A percentile compares a stretch with the other conserved stretches of the same genome.
Conservation (phyloP, 352 stramenopile species). For the Aphanomyces astaci region DNA sequence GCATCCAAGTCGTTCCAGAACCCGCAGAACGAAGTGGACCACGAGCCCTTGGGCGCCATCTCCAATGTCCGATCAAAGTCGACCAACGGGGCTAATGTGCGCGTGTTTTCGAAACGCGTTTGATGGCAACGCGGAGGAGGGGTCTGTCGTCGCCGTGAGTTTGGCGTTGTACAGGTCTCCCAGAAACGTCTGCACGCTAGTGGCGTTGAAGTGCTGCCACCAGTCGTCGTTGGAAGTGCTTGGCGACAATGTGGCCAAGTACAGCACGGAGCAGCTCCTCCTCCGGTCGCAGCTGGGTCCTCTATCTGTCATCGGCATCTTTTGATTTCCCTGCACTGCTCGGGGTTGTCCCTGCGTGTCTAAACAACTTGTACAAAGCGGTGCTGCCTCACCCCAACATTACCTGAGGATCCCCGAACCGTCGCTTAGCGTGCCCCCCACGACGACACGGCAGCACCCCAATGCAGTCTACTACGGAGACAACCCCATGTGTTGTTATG, state of each 20-base stretch:
- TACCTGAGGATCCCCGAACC: neutral
- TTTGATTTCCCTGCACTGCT: neutral
- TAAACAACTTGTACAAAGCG: neutral
- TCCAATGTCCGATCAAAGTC: neutral
- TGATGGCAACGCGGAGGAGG: too few species aligned
- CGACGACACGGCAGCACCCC: neutral
- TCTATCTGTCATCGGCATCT: neutral
- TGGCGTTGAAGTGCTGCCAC: neutral
- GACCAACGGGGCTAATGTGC: neutral
- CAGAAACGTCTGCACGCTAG: neutral
- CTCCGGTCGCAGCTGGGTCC: neutral
- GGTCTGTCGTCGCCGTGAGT: neutral
- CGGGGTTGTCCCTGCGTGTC: neutral
- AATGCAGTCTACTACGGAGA: neutral
- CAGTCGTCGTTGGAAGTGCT: neutral
- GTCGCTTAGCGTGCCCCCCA: neutral
- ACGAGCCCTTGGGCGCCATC: too few species aligned
- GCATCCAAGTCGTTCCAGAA: neutral
- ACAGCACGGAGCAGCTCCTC: neutral
- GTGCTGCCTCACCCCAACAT: neutral
- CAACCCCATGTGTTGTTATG: conserved; percentile 1
- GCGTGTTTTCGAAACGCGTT: too few species aligned
- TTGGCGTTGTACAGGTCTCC: neutral
- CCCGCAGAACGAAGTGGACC: neutral
- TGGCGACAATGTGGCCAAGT: neutral